These are phyloP conservation scores for Trypanosoma vivax DNA, from an alignment of 208 protist genomes.

Conservation along the genomic window DNA sequence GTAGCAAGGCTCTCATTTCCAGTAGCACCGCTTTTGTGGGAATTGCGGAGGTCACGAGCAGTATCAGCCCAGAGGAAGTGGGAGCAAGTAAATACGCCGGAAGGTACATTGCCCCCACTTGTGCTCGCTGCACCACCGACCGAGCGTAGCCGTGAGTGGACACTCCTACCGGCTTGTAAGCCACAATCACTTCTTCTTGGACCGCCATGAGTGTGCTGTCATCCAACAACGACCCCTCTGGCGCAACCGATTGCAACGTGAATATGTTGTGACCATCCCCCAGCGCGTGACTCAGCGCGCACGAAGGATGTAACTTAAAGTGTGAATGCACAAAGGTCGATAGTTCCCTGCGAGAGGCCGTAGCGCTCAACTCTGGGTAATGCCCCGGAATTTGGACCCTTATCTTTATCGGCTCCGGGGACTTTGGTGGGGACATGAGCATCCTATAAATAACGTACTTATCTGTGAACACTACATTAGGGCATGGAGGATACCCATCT, in stretches of 20 bases:
- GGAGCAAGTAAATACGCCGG: constrained; percentile 21
- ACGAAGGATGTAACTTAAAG: constrained; percentile 20
- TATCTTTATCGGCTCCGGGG: background rate
- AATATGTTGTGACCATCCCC: constrained; percentile 5
- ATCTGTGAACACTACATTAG: constrained; percentile 7
- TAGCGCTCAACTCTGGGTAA: background rate
- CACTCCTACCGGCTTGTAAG: constrained; percentile 26
- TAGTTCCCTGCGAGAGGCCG: background rate
- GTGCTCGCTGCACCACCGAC: constrained; percentile 7
- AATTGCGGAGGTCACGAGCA: constrained; percentile 8
- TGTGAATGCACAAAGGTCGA: constrained; percentile 12
- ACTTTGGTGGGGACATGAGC: constrained; percentile 18
- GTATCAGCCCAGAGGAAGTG: constrained; percentile 22
- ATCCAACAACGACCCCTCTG: constrained; percentile 1
- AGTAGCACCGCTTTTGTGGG: constrained; percentile 24
- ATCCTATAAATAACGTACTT: constrained; percentile 19
- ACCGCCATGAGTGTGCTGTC: constrained; percentile 16
- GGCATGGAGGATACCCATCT: background rate
- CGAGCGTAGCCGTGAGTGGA: constrained; percentile 17
- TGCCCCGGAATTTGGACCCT: constrained; percentile 3
- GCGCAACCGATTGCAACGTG: constrained; percentile 11
- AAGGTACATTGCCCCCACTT: constrained; percentile 8
- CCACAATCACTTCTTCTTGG: constrained; percentile 10
- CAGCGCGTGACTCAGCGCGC: background rate
- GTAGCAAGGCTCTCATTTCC: constrained; percentile 23